Evolutionary conservation across 2,329 filamentous ascomycete species (phyloP).

Genomic region (Pestalotiopsis sp.): DNA sequence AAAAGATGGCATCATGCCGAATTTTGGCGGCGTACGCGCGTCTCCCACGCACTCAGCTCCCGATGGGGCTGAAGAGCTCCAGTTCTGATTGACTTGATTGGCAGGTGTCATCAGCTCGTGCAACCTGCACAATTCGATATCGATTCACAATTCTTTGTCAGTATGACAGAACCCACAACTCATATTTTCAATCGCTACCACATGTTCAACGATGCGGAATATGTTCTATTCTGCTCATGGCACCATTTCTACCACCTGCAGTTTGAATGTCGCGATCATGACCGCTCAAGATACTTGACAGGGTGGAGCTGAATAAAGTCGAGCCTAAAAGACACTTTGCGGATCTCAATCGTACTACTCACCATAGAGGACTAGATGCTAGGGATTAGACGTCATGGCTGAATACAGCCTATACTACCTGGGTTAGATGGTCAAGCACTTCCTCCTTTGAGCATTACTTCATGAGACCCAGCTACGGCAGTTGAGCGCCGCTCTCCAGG

Average conservation of each 20-base stretch:
- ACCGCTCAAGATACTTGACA: neutral
- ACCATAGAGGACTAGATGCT: neutral
- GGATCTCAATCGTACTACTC: neutral
- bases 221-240: no score
- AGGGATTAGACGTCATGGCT: neutral
- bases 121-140: neutral
- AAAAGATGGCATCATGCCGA: neutral
- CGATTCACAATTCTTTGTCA: no score
- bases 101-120: neutral
- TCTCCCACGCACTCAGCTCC: neutral
- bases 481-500: neutral
- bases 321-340: neutral
- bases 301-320: neutral
- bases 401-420: neutral
- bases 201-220: no score
- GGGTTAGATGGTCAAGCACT: neutral
- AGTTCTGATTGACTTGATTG: neutral
- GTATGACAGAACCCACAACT: no score
- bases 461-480: neutral
- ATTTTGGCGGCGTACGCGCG: neutral
- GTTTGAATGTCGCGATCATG: neutral
- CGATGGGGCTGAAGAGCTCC: neutral
- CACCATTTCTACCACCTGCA: neutral
- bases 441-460: neutral
- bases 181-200: no score